Evolutionary conservation across 371 early-diverging fungal species (phyloP), one percentile per base, ranked within the genome.

Genomic region (Batkoa obscura): DNA sequence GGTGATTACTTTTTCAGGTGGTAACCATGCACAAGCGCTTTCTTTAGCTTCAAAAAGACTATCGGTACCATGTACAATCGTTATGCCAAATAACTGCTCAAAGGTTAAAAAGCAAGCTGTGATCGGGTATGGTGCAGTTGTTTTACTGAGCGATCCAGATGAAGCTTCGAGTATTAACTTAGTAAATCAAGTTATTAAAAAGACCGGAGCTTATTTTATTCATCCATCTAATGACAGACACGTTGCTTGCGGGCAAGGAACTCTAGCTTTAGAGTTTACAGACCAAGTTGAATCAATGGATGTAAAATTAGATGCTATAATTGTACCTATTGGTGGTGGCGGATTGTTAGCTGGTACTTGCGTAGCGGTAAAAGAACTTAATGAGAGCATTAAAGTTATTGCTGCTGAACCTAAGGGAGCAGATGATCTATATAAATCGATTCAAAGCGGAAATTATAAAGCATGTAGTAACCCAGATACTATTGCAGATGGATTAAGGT

Each of bases 181-280:
- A 58, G 85, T 88, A 63, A 71, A 70, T 37, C 67, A 88, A 34
- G 65, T 95, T 49, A 67, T 72, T 13, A 61, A 68, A 55, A 67
- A 83, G 43, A 75, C 84, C 38, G 82, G 86, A 2, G 70, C 81
- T 46, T 79, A 83, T 52, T 81, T 90, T 66, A 93, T 96, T 59
- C 94, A 89, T 5, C 93, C 96, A 2, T 96, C 83, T 66, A 94
- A 94, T 63, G 90, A 94, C 61, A 92, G 94, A 1, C 82, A 85
- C 63, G 90, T 94, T 33, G 94, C 94, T 68, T 93, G 94, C 15
- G 94, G 96, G 4, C 96, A 96, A 68, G 96, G 96, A 33, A 96
- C 96, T 5, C 79, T 90, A 50, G 94, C 80, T 35, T 75, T 93
- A 62, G 96, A 96, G 72, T 43, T 72, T 36, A 62, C 66, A 2